Evolutionary conservation across 805 yeast genomes (phyloP), one percentile per base, ranked within the genome.

Genomic region (Candida schatavii): DNA sequence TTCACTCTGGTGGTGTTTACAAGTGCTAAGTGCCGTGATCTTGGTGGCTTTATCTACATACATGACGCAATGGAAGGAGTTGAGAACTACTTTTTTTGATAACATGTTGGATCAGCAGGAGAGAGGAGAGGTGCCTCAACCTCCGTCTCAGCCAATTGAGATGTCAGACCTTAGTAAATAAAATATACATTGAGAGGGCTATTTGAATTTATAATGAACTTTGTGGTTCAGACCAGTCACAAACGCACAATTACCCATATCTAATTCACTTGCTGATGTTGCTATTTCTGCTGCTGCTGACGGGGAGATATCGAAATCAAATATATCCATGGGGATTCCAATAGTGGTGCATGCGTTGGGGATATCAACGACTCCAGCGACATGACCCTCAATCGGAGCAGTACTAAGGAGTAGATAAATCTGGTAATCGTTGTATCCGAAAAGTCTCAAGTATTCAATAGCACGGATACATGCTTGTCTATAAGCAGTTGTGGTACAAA

Each of bases 11-110:
- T 88, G 97, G 91, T 57, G 78, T 17, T 62, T 89, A 35, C 97
- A 90, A 60, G 51, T 79, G 0, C 59, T 78, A 3, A 85, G 95
- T 31, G 80, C 86, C 3, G 63, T 75, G 1, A 62, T 88, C 3
- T 72, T 91, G 69, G 85, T 88, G 3, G 72, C 83, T 6, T 70
- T 91, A 46, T 96, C 97, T 0, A 88, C 96, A 0, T 91, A 91
- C 78, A 79, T 89, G 14, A 80, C 96, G 0, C 77, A 96, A 50
- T 90, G 97, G 97, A 80, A 83, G 50, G 99, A 91, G 59, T 68
- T 91, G 41, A 75, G 90, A 54, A 86, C 87, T 30, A 87, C 96
- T 0, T 91, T 93, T 56, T 91, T 93, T 52, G 95, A 89, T 44
- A 88, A 90, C 26, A 69, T 85, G 67, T 74, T 78, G 20, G 93